These are phyloP conservation scores for Incumbomyces lentus DNA, from an alignment of 2,329 filamentous ascomycete species.

Conservation along the genomic window DNA sequence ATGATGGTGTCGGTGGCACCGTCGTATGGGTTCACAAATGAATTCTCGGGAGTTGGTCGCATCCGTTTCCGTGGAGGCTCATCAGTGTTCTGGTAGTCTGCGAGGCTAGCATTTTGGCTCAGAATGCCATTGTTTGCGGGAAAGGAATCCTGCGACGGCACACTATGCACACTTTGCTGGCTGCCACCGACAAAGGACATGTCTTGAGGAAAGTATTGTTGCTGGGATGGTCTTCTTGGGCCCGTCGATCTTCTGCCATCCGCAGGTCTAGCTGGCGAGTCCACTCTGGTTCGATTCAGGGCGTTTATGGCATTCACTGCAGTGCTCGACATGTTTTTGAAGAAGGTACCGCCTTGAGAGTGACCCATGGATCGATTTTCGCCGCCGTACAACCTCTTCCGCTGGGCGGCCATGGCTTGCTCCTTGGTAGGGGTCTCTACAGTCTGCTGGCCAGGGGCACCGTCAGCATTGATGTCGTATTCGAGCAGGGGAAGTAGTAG, in stretches of 20 bases:
- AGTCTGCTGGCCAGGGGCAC: conserved; percentile 57
- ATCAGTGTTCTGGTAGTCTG: conserved; percentile 17
- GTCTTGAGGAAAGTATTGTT: conserved; percentile 55
- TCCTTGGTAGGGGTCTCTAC: conserved; percentile 96
- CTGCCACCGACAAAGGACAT: conserved; percentile 60
- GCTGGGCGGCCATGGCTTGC: conserved; percentile 90
- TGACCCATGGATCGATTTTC: conserved; percentile 58
- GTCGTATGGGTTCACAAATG: conserved; percentile 30
- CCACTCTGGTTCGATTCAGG: conserved; percentile 90
- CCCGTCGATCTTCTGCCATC: conserved; percentile 57
- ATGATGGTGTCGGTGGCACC: conserved; percentile 13
- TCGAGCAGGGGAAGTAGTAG: conserved; percentile 38
- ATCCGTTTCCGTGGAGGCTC: conserved; percentile 22
- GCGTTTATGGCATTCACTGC: conserved; percentile 89
- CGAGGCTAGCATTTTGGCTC: conserved; percentile 42
- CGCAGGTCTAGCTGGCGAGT: conserved; percentile 65
- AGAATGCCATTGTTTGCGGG: conserved; percentile 42
- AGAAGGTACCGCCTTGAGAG: conserved; percentile 71
- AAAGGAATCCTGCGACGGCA: conserved; percentile 65
- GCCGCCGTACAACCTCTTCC: conserved; percentile 82
- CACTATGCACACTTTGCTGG: conserved; percentile 64
- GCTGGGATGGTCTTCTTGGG: conserved; percentile 56
- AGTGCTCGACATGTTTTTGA: conserved; percentile 90
- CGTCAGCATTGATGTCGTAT: conserved; percentile 39
- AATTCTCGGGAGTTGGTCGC: conserved; percentile 25